Evolutionary conservation across 805 yeast species (phyloP), one percentile per base, ranked within the genome.

Genomic region (Clavispora phyllophila): DNA sequence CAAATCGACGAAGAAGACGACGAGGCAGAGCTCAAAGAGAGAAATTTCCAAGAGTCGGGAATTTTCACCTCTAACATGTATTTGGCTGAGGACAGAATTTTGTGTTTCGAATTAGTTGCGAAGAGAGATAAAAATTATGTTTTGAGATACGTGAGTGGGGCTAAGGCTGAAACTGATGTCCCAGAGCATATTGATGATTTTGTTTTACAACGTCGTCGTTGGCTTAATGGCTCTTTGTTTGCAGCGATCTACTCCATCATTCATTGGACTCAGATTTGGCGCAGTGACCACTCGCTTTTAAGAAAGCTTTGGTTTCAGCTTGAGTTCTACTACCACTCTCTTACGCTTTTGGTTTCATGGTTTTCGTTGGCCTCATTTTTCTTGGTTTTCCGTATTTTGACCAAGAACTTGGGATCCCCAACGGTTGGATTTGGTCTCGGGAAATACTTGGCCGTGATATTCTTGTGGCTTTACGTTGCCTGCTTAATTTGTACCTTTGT

Each of bases 161-260:
- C 97, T 13, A 84, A 82, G 39, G 98, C 96, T 54, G 97, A 90
- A 62, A 91, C 98, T 1, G 98, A 91, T 76, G 96, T 89, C 39
- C 98, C 98, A 7, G 97, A 90, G 57, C 72, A 76, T n/a, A 75
- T 90, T 35, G 84, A 96, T n/a, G 98, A 93, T 59, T 88, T 93
- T 58, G 87, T 91, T 41, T 79, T 93, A 43, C 99, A 91, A 69
- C 83, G 99, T 70, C 84, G 99, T 70, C 82, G 99, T 72, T 91
- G 99, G 99, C 76, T 91, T 47, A 91, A 91, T 63, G 99, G 99
- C 61, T 95, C 99, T 2, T 78, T 93, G 59, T 93, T 93, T 68
- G 98, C 99, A 0, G 98, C 98, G 3, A 71, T 90, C 42, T 93
- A 85, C 61, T 82, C 97, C 2, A 87, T 87, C 50, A 58, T 86